These are phyloP conservation scores for Rubia peregrina DNA, from an alignment of 305 asterid genomes.

Conservation along the genomic window DNA sequence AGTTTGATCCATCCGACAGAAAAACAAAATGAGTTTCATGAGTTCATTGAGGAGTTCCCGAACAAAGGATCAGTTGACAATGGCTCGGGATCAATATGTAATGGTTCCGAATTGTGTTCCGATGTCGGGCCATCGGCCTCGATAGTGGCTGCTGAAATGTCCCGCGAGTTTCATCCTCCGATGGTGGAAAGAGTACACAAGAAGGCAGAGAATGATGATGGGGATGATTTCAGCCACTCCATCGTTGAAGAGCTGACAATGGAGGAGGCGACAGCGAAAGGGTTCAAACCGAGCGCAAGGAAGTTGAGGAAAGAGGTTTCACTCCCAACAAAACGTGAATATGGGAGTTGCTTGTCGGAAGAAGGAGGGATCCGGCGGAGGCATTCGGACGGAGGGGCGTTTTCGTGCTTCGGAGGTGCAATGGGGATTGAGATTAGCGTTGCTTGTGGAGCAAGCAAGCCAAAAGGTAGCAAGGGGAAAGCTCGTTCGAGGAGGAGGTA, in stretches of 20 bases:
- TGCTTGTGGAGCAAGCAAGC: slow-evolving; percentile 33
- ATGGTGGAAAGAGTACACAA: too few relatives aligned
- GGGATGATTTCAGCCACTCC: slow-evolving; percentile 42
- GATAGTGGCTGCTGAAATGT: slow-evolving; percentile 63
- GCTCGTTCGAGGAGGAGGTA: slow-evolving; percentile 19
- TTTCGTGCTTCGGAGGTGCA: slow-evolving; percentile 53
- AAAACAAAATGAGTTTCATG: not conserved
- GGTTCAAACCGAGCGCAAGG: slow-evolving; percentile 27
- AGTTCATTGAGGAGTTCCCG: slow-evolving; percentile 18
- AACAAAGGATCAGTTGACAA: slow-evolving; percentile 26
- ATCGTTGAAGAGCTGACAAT: slow-evolving; percentile 51
- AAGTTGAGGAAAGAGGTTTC: slow-evolving; percentile 31
- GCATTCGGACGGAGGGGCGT: slow-evolving; percentile 33
- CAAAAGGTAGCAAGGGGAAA: not conserved
- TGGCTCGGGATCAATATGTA: too few relatives aligned
- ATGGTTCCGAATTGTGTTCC: slow-evolving; percentile 54
- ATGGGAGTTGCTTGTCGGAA: slow-evolving; percentile 18
- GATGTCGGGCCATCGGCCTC: slow-evolving; percentile 86
- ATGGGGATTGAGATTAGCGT: too few relatives aligned
- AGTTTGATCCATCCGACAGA: too few relatives aligned
- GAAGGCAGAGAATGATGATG: slow-evolving; percentile 3
- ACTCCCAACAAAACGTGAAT: slow-evolving; percentile 8
- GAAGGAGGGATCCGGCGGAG: slow-evolving; percentile 9
- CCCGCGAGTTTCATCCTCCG: too few relatives aligned
- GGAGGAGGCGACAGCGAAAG: slow-evolving; percentile 59